Evolutionary conservation across 768 basidiomycete species (phyloP).

Genomic region (Lentinula raphanica): DNA sequence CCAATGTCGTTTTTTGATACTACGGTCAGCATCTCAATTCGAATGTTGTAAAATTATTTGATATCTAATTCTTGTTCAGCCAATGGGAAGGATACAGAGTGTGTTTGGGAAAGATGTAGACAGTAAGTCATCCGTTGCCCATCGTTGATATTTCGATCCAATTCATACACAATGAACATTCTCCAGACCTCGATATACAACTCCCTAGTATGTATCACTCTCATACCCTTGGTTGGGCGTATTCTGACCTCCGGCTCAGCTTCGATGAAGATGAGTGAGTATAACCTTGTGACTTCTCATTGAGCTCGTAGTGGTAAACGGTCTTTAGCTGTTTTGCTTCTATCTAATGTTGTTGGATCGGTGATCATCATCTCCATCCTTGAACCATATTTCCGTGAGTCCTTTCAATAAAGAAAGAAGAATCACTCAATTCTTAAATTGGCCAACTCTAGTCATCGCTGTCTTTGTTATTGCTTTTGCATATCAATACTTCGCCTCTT

Average conservation of each 20-base stretch:
- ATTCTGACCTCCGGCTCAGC: slow-evolving; percentile 25
- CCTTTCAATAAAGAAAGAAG: not conserved
- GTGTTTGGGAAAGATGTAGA: slow-evolving; percentile 67
- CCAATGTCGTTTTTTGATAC: slow-evolving; percentile 80
- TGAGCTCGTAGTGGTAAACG: not conserved
- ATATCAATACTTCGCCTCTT: slow-evolving; percentile 61
- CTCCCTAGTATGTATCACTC: slow-evolving; percentile 36
- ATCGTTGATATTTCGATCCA: no score
- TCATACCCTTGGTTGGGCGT: not conserved
- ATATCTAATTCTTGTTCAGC: slow-evolving; percentile 25
- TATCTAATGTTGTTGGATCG: slow-evolving; percentile 46
- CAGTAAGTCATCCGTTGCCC: slow-evolving; percentile 41
- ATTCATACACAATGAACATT: no score
- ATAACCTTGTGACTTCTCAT: not conserved
- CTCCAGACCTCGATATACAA: slow-evolving; percentile 53
- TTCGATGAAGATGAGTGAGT: slow-evolving; percentile 53
- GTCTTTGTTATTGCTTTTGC: slow-evolving; percentile 48
- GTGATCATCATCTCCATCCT: slow-evolving; percentile 52
- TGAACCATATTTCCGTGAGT: slow-evolving; percentile 58
- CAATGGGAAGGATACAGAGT: slow-evolving; percentile 54
- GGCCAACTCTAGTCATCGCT: slow-evolving; percentile 41
- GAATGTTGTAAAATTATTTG: not conserved
- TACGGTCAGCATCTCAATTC: slow-evolving; percentile 29
- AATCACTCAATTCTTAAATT: not conserved
- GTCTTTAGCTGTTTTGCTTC: slow-evolving; percentile 39